Percentiles rank a stretch among this genome's conserved stretches.
Evolutionary conservation across 2,329 filamentous ascomycete genomes (phyloP).

Genomic region (Pezizomycotina sp.): DNA sequence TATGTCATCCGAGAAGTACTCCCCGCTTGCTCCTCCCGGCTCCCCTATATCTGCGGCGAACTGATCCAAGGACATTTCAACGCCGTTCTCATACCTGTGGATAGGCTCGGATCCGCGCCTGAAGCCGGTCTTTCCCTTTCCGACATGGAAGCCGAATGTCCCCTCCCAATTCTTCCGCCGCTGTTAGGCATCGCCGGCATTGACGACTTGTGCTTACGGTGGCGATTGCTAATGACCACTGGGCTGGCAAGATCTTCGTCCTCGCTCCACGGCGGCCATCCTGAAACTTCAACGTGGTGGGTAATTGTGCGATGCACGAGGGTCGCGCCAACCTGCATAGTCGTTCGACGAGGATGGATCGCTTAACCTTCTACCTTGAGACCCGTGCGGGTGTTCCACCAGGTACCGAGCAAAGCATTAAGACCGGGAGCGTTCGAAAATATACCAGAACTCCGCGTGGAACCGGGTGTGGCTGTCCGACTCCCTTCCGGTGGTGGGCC

Average conservation of each 20-base stretch:
- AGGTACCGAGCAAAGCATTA: slow-evolving; percentile 14
- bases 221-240: slow-evolving; percentile 63
- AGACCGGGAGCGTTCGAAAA: slow-evolving; percentile 14
- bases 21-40: no score
- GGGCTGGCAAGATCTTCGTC: slow-evolving; percentile 90
- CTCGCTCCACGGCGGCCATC: slow-evolving; percentile 90
- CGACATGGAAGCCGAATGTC: no score
- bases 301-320: slow-evolving; percentile 35
- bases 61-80: no score
- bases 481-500: slow-evolving; percentile 58
- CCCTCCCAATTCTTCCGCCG: no score
- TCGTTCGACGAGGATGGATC: slow-evolving; percentile 40
- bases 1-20: slow-evolving; percentile 13
- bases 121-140: background rate
- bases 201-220: slow-evolving; percentile 69
- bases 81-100: slow-evolving; percentile 17
- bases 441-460: slow-evolving; percentile 14
- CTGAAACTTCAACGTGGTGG: slow-evolving; percentile 65
- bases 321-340: slow-evolving; percentile 32
- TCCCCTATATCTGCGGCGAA: slow-evolving; percentile 17
- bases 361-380: slow-evolving; percentile 27
- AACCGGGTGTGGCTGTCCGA: slow-evolving; percentile 14
- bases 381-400: slow-evolving; percentile 40
- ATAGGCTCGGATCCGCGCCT: no score
- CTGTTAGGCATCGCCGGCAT: slow-evolving; percentile 34